Conservation (phyloP, 139 green algal species). For the Chlorella vulgaris region DNA sequence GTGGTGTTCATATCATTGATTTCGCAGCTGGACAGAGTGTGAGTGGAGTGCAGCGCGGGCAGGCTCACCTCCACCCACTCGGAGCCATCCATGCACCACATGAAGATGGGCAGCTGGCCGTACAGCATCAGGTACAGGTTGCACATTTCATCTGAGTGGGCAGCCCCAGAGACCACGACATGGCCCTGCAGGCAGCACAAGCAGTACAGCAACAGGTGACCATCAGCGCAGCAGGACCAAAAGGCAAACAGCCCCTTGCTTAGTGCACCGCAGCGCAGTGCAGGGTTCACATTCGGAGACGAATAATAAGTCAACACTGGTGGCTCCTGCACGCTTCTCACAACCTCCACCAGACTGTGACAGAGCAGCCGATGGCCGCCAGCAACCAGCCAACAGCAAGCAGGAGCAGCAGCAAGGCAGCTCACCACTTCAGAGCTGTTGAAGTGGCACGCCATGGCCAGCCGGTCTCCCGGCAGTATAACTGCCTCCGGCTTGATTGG, state of each 20-base stretch:
- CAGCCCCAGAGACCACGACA: constrained; percentile 25
- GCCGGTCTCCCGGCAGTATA: constrained; percentile 52
- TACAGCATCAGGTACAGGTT: constrained; percentile 90
- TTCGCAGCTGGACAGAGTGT: background rate
- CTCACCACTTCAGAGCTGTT: constrained; percentile 64
- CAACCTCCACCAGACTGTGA: too few relatives aligned
- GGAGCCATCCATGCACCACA: constrained; percentile 42
- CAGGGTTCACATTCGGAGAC: too few relatives aligned
- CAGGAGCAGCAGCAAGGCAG: background rate
- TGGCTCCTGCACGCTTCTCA: too few relatives aligned
- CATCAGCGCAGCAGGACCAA: too few relatives aligned
- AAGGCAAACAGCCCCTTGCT: too few relatives aligned
- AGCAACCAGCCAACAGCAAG: too few relatives aligned
- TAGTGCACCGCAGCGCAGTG: too few relatives aligned
- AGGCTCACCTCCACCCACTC: background rate
- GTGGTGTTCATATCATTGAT: background rate
- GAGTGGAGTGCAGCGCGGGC: background rate
- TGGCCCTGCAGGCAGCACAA: background rate
- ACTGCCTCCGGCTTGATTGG: constrained; percentile 36
- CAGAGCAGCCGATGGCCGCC: too few relatives aligned
- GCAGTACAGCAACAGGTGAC: background rate
- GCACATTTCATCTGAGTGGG: constrained; percentile 87
- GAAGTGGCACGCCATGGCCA: constrained; percentile 79
- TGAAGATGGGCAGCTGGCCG: constrained; percentile 49
- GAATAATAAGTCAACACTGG: too few relatives aligned